These are phyloP conservation scores for Thermoascus crustaceus DNA, from an alignment of 2,329 filamentous ascomycete species.

Conservation along the genomic window DNA sequence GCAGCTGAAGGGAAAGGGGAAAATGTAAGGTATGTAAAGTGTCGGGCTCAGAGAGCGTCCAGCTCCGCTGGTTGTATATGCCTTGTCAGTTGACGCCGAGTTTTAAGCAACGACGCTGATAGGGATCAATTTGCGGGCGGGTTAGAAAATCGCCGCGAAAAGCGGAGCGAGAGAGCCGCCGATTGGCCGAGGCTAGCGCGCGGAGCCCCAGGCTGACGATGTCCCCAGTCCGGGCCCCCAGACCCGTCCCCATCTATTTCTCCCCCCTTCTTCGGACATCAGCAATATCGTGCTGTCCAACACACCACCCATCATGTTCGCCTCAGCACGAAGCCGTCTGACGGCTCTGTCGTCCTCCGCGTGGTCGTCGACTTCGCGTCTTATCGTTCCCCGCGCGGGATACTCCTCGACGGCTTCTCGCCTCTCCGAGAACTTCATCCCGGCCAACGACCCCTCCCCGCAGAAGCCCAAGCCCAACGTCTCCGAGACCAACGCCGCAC, in stretches of 20 bases:
- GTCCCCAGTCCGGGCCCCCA: too few species aligned
- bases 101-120: too few species aligned
- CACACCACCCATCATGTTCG: constrained; percentile 34
- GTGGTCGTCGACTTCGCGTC: constrained; percentile 20
- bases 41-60: not conserved
- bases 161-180: constrained; percentile 8
- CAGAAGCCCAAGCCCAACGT: constrained; percentile 45
- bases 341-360: constrained; percentile 38
- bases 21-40: not conserved
- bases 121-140: constrained; percentile 6
- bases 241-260: constrained; percentile 11
- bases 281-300: constrained; percentile 8
- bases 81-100: too few species aligned
- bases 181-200: constrained; percentile 14
- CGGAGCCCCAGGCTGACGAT: not conserved
- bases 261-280: constrained; percentile 13
- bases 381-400: constrained; percentile 25
- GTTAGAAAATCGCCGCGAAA: constrained; percentile 9
- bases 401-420: constrained; percentile 39
- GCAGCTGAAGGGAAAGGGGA: not conserved
- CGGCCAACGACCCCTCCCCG: constrained; percentile 52
- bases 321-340: constrained; percentile 38
- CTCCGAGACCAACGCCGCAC: constrained; percentile 53
- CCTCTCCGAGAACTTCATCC: constrained; percentile 33
- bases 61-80: not conserved